phyloP scores from a whole-genome alignment of 1,284 basidiomycete species.

The Vanrija sp. region DNA sequence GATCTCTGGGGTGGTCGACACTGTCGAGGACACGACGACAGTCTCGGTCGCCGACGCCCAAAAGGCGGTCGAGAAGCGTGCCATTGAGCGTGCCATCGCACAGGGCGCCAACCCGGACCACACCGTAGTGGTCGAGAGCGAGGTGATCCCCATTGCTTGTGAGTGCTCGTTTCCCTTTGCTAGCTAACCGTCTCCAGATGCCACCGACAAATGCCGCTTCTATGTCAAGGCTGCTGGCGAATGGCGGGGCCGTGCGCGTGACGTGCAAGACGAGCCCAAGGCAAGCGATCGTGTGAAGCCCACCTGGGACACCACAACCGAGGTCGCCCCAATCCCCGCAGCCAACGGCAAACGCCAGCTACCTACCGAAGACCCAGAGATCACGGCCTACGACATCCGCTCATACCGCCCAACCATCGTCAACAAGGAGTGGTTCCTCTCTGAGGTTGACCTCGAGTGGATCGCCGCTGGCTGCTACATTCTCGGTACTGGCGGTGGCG shows the following conservation, averaged over 20 bases:
- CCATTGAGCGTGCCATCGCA: conserved; percentile 52
- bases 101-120: conserved; percentile 52
- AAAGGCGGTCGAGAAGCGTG: conserved; percentile 50
- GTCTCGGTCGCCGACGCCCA: conserved; percentile 27
- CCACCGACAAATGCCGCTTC: conserved; percentile 35
- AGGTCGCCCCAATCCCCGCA: not conserved
- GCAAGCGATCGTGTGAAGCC: not conserved
- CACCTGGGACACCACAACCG: conserved; percentile 1
- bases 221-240: conserved; percentile 44
- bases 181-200: conserved; percentile 5
- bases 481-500: conserved; percentile 42
- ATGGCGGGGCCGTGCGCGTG: conserved; percentile 28
- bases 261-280: not conserved
- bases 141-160: conserved; percentile 38
- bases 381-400: conserved; percentile 14
- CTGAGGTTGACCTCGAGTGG: conserved; percentile 39
- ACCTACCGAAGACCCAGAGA: not conserved
- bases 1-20: conserved; percentile 37
- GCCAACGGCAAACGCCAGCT: conserved; percentile 9
- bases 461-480: conserved; percentile 42
- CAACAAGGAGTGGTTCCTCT: conserved; percentile 31
- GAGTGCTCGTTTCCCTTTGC: no score
- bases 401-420: conserved; percentile 29
- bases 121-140: conserved; percentile 54
- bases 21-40: conserved; percentile 30